These are phyloP conservation scores for Phytophthora citricola DNA, from an alignment of 352 stramenopile species.

Conservation along the genomic window DNA sequence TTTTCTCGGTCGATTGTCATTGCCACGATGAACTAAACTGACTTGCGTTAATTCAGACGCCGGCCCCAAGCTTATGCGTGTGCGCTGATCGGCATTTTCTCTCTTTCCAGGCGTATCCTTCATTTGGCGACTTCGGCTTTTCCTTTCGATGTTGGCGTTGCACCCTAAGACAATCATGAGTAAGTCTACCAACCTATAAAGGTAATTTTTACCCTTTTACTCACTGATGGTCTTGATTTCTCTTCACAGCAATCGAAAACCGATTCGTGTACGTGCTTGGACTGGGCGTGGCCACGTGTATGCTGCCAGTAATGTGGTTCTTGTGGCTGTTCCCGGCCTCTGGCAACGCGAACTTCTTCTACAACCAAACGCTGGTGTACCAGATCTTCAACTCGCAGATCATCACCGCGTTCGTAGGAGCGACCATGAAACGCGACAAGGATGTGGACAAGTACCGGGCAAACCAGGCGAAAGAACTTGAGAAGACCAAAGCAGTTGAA, in stretches of 20 bases:
- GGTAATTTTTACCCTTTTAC: neutral
- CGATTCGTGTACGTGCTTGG: conserved; percentile 79
- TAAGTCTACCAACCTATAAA: conserved; percentile 28
- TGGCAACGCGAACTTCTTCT: conserved; percentile 91
- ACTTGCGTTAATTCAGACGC: conserved; percentile 37
- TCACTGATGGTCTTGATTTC: conserved; percentile 1
- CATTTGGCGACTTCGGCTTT: conserved; percentile 85
- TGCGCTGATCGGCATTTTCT: conserved; percentile 74
- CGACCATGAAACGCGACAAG: conserved; percentile 88
- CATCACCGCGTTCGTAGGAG: conserved; percentile 77
- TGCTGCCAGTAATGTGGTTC: conserved; percentile 89
- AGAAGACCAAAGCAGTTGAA: conserved; percentile 20
- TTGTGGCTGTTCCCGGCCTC: conserved; percentile 88
- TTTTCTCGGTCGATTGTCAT: neutral
- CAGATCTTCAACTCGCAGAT: conserved; percentile 86
- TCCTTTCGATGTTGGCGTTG: conserved; percentile 65
- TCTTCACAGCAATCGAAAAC: conserved; percentile 70
- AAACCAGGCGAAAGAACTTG: conserved; percentile 14
- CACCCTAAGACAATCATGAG: conserved; percentile 85
- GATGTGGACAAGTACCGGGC: conserved; percentile 66
- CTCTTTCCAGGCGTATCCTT: conserved; percentile 85
- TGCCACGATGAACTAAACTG: neutral
- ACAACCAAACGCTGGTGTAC: conserved; percentile 89
- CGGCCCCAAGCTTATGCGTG: conserved; percentile 76
- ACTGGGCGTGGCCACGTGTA: conserved; percentile 68